These are phyloP conservation scores for Rhizopus arrhizus DNA, from an alignment of 371 early-diverging fungal species.

Conservation along the genomic window DNA sequence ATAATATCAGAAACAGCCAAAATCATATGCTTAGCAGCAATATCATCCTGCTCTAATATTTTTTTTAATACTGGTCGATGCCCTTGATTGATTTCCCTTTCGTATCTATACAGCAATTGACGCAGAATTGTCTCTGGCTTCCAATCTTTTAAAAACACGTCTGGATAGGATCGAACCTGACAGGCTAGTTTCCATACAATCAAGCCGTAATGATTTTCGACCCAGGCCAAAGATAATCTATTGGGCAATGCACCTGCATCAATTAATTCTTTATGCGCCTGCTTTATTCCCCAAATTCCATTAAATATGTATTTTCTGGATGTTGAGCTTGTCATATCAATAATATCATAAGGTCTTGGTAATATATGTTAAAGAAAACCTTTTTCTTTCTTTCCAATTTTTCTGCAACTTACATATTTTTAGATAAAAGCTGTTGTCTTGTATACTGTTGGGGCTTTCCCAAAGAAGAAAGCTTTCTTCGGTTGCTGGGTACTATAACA, in stretches of 20 bases:
- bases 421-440: slow-evolving; percentile 16
- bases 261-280: slow-evolving; percentile 47
- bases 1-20: slow-evolving; percentile 65
- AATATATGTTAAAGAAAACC: too few relatives aligned
- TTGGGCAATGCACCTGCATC: slow-evolving; percentile 42
- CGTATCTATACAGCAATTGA: slow-evolving; percentile 70
- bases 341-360: slow-evolving; percentile 2
- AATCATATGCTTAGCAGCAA: slow-evolving; percentile 64
- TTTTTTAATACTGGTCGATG: slow-evolving; percentile 69
- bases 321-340: slow-evolving; percentile 37
- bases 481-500: slow-evolving; percentile 3
- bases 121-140: slow-evolving; percentile 48
- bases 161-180: slow-evolving; percentile 62
- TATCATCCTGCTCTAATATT: slow-evolving; percentile 73
- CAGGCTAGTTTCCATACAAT: slow-evolving; percentile 79
- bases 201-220: slow-evolving; percentile 70
- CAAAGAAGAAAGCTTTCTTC: slow-evolving; percentile 18
- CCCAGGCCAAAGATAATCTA: slow-evolving; percentile 59
- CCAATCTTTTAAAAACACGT: slow-evolving; percentile 46
- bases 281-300: slow-evolving; percentile 45
- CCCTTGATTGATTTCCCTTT: slow-evolving; percentile 69
- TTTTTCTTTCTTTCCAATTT: too few relatives aligned
- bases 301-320: slow-evolving; percentile 38
- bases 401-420: slow-evolving; percentile 24
- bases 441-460: slow-evolving; percentile 26